Base-by-base conservation (phyloP, 768 basidiomycete species). In the Leucocoprinus leucothites region DNA sequence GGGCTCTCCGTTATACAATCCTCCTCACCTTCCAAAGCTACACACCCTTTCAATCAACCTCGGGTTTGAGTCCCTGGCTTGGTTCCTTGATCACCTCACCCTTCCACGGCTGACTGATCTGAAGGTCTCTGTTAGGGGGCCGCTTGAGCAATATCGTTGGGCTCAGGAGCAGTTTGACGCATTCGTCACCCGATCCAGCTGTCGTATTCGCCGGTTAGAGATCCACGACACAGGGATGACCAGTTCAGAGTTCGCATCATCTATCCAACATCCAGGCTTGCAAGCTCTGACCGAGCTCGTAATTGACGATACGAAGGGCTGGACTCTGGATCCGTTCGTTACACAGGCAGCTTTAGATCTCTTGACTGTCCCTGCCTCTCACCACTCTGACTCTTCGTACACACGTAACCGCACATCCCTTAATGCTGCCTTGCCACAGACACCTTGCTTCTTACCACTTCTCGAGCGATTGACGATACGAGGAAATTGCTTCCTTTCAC, bases 291-390 rank as follows among this genome's bases (percentile, higher is more conserved):
- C 64, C 36, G 60, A 67, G 38, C 64, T 72, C 43, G 62, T 68
- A n/a, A 63, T 73, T 16, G 65, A 69, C 40, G 70, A 73, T 58
- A 61, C 63, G 44, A 58, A 62, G 47, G 68, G 69, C 52, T 72
- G 71, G 71, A 66, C 67, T 47, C 67, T 62, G 65, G 65, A 66
- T 42, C 67, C 72, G 0, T 67, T 69, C 56, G 64, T 74, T 35
- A 70, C 67, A 7, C 56, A 65, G 49, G 38, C 60, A 9, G 63
- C 66, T 38, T 31, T 71, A 14, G 62, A 67, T 47, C 57, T 70
- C 49, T 67, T 73, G 40, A 67, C 67, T 24, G 22, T 64, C 38
- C 53, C 46, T 50, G 16, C 21, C 24, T 38, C 48, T 25, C 51
- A 26, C 18, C 9, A 44, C 44, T 11, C 31, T 31, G 14, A n/a